A percentile compares a stretch with the other conserved stretches of the same genome.
Evolutionary conservation across 1,284 basidiomycete genomes (phyloP).

Genomic region (Cryptococcus sp.): DNA sequence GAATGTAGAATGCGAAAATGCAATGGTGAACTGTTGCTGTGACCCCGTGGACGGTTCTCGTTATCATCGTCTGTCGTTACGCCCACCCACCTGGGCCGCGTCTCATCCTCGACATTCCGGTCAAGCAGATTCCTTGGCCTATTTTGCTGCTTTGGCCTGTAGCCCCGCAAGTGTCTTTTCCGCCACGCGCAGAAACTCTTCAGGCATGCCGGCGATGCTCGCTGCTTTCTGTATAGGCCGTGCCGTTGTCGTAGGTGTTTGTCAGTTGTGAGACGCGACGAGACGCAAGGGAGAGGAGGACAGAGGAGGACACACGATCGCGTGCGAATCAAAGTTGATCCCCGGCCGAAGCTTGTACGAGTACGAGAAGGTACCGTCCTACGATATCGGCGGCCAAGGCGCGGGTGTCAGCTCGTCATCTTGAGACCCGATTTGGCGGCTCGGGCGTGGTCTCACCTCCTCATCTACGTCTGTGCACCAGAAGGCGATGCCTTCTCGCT

Average conservation of each 20-base stretch:
- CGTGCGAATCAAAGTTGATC: slow-evolving; percentile 87
- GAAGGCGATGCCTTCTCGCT: slow-evolving; percentile 62
- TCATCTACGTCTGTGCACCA: slow-evolving; percentile 86
- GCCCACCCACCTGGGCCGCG: too few relatives aligned
- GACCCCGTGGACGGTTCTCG: too few relatives aligned
- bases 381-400: not conserved
- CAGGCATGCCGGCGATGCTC: slow-evolving; percentile 78
- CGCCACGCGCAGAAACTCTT: slow-evolving; percentile 39
- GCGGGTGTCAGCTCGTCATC: slow-evolving; percentile 28
- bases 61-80: too few relatives aligned
- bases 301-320: slow-evolving; percentile 60
- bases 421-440: not conserved
- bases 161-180: slow-evolving; percentile 25
- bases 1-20: too few relatives aligned
- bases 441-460: slow-evolving; percentile 55
- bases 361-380: slow-evolving; percentile 73
- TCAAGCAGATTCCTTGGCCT: too few relatives aligned
- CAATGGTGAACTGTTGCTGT: too few relatives aligned
- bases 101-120: too few relatives aligned
- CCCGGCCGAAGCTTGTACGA: slow-evolving; percentile 76
- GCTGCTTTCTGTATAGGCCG: slow-evolving; percentile 61
- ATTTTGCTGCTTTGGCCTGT: not conserved
- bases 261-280: not conserved
- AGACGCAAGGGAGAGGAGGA: too few relatives aligned
- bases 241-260: not conserved